These are phyloP conservation scores for Penicillium canariense DNA, from an alignment of 495 filamentous ascomycete species.

Conservation along the genomic window DNA sequence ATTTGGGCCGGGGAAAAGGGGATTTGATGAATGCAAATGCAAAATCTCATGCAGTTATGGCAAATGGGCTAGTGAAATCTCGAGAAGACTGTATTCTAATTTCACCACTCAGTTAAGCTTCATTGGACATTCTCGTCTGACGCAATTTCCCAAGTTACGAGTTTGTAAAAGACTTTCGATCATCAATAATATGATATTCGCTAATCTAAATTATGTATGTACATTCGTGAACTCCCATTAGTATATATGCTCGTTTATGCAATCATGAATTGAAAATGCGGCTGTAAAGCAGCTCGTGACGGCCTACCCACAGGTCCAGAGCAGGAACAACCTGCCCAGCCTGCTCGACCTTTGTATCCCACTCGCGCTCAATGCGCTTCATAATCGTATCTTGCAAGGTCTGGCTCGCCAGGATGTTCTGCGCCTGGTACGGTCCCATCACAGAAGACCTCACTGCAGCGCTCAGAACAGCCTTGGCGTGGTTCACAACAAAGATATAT, in stretches of 20 bases:
- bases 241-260: constrained; percentile 1
- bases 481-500: constrained; percentile 83
- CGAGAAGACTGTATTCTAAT: too few relatives aligned
- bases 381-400: constrained; percentile 60
- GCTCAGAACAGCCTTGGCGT: constrained; percentile 83
- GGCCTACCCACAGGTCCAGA: constrained; percentile 90
- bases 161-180: background rate
- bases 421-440: constrained; percentile 90
- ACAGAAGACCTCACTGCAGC: constrained; percentile 86
- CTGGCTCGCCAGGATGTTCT: constrained; percentile 71
- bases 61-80: too few relatives aligned
- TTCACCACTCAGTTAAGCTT: background rate
- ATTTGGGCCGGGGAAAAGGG: constrained; percentile 8
- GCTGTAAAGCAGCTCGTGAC: constrained; percentile 93
- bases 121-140: background rate
- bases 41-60: constrained; percentile 3
- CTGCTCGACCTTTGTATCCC: constrained; percentile 60
- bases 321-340: constrained; percentile 85
- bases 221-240: background rate
- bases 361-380: constrained; percentile 59
- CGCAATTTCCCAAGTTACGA: background rate
- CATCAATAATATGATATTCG: background rate
- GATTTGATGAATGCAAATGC: constrained; percentile 22
- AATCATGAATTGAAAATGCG: constrained; percentile 85
- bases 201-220: constrained; percentile 1